Evolutionary conservation across 129 eudicot species (phyloP), one percentile per base, ranked within the genome.

Genomic region (Apium graveolens): DNA sequence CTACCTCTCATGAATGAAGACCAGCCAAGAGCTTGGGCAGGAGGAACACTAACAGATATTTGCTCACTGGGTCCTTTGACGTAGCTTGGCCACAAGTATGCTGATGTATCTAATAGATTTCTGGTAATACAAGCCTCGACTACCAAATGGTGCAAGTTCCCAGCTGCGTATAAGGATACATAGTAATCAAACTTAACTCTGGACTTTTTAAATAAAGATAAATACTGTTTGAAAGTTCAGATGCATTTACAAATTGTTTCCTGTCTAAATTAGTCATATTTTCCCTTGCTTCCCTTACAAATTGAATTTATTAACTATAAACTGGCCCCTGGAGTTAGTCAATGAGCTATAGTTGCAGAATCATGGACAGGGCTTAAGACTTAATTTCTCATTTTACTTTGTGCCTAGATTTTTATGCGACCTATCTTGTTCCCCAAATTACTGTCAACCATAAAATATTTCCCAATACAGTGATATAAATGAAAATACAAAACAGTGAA

Each of bases 51-150:
- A 31, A 85, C 89, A 27, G 96, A 93, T 71, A 91, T 71, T 85
- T 90, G 88, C 79, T 88, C 87, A 32, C 88, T 79, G 31, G 79
- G 85, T 55, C 92, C 93, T 10, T 88, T 90, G 13, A 90, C 97
- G 80, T 91, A 94, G 70, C 98, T 96, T n/a, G 98, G 92, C 98
- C 98, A 94, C 81, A 85, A 91, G 85, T 94, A 94, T 51, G 97
- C 97, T 74, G 98, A 89, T 17, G 96, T 88, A 79, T 91, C 98
- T 87, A 94, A 70, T 53, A 94, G 89, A 83, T 91, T 91, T 87
- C 98, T 88, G 42, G 97, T 95, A 68, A 94, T 89, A 84, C 98
- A 94, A 76, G 98, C 85, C 77, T 94, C 98, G 35, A 94, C 92
- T 78, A 94, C 87, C 84, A 94, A 84, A 83, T 94, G 98, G 80